A percentile compares a stretch with the other conserved stretches of the same genome.
Evolutionary conservation across 1,139 yeast species (phyloP).

Genomic region (Taiozyma onychis): DNA sequence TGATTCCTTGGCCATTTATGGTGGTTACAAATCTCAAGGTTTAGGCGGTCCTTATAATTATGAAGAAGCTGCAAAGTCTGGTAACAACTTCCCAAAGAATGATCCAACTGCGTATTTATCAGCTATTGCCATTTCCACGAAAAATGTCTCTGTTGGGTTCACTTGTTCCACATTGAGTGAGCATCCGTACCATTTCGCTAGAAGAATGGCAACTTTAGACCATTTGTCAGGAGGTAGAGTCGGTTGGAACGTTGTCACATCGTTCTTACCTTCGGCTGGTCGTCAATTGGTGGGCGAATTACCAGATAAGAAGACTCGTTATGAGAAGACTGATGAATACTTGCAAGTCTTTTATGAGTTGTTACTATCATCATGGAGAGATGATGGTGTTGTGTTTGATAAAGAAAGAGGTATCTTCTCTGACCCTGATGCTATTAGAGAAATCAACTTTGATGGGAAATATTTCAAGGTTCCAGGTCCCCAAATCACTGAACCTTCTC

Average conservation of each 20-base stretch:
- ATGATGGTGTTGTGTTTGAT: slow-evolving; percentile 33
- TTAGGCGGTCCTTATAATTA: slow-evolving; percentile 9
- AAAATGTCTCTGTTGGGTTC: slow-evolving; percentile 8
- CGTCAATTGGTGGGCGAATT: slow-evolving; percentile 30
- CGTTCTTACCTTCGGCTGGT: slow-evolving; percentile 33
- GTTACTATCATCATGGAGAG: slow-evolving; percentile 36
- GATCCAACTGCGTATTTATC: slow-evolving; percentile 32
- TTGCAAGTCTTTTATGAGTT: slow-evolving; percentile 34
- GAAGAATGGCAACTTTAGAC: slow-evolving; percentile 36
- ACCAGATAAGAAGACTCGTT: slow-evolving; percentile 35
- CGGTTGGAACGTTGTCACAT: slow-evolving; percentile 39
- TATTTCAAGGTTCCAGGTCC: slow-evolving; percentile 38
- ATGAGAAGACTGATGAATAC: slow-evolving; percentile 35
- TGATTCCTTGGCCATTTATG: slow-evolving; percentile 10
- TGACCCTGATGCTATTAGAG: slow-evolving; percentile 33
- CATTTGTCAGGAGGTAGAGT: slow-evolving; percentile 36
- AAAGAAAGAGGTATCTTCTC: slow-evolving; percentile 30
- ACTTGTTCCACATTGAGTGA: slow-evolving; percentile 26
- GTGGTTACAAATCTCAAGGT: slow-evolving; percentile 9
- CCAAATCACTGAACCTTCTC: slow-evolving; percentile 34
- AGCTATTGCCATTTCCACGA: slow-evolving; percentile 10
- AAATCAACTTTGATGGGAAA: slow-evolving; percentile 34
- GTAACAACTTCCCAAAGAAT: slow-evolving; percentile 32
- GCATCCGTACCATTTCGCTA: slow-evolving; percentile 35
- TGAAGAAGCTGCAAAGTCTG: slow-evolving; percentile 9